Conservation (phyloP, 305 asterid species). For the Solanum hybrid region DNA sequence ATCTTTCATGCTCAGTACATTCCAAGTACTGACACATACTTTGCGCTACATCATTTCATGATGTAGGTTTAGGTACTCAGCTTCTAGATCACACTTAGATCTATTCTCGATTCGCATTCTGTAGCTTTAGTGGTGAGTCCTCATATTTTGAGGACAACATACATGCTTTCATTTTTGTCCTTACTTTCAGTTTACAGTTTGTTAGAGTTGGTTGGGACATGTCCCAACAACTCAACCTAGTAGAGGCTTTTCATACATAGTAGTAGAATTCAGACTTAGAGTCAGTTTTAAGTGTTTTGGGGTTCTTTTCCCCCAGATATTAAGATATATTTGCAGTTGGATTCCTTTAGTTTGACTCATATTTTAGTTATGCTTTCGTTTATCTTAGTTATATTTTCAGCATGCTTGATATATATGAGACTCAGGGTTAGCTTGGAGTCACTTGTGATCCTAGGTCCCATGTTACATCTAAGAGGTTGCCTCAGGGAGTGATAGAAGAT, state of each 20-base stretch:
- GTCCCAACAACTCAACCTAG: no score
- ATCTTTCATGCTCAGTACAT: background rate
- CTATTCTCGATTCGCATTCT: rapidly evolving
- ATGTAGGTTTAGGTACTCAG: background rate
- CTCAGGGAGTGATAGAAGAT: no score
- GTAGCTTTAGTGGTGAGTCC: no score
- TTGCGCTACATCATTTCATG: no score
- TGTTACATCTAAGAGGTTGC: background rate
- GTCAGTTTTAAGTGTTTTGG: background rate
- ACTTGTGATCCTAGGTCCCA: background rate
- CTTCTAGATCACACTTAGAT: background rate
- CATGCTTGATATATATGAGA: background rate
- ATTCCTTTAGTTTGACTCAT: background rate
- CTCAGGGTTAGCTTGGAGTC: background rate
- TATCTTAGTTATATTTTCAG: background rate
- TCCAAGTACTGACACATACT: background rate
- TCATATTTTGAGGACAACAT: no score
- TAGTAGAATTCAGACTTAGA: no score
- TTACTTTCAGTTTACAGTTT: no score
- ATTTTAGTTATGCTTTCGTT: background rate
- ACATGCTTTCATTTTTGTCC: no score
- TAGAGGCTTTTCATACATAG: no score
- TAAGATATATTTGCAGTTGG: background rate
- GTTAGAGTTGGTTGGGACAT: no score
- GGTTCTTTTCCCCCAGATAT: background rate